These are phyloP conservation scores for Pholiota adiposa DNA, from an alignment of 1,284 basidiomycete species.

Conservation along the genomic window DNA sequence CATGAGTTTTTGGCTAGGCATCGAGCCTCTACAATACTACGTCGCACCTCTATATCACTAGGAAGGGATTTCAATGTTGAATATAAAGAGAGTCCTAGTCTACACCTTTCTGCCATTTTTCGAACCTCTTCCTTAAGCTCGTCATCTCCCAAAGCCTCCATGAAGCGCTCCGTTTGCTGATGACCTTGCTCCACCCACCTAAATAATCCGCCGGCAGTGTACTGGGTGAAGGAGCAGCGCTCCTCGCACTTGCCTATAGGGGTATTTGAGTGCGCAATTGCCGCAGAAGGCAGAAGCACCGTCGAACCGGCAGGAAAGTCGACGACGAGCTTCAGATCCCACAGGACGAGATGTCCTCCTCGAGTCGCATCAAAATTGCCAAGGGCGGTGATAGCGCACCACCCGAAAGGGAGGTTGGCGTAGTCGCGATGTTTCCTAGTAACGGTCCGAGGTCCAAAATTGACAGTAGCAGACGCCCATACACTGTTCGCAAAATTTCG, in stretches of 20 bases:
- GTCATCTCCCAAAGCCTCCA: conserved; percentile 3
- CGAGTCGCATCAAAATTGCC: conserved; percentile 7
- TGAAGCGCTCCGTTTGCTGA: neutral
- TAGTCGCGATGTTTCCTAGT: conserved; percentile 7
- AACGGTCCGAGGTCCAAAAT: conserved; percentile 7
- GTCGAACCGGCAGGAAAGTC: conserved; percentile 25
- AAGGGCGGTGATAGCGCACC: conserved; percentile 13
- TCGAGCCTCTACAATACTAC: no score
- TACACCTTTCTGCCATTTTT: conserved; percentile 3
- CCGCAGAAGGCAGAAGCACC: conserved; percentile 32
- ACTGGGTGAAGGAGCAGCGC: conserved; percentile 29
- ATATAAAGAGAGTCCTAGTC: conserved; percentile 5
- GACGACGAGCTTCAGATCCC: conserved; percentile 11
- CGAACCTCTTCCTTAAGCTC: conserved; percentile 18
- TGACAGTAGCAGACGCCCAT: neutral
- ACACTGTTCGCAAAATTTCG: conserved; percentile 8
- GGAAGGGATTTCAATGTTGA: neutral
- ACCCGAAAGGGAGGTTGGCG: conserved; percentile 10
- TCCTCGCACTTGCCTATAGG: conserved; percentile 23
- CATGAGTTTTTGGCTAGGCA: no score
- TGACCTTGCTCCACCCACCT: conserved; percentile 28
- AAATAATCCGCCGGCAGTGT: conserved; percentile 27
- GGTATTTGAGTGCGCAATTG: conserved; percentile 30
- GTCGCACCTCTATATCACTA: neutral
- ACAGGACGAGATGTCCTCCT: conserved; percentile 17